phyloP scores from a whole-genome alignment of 2,329 filamentous ascomycete genomes.

The Talaromyces sp. region DNA sequence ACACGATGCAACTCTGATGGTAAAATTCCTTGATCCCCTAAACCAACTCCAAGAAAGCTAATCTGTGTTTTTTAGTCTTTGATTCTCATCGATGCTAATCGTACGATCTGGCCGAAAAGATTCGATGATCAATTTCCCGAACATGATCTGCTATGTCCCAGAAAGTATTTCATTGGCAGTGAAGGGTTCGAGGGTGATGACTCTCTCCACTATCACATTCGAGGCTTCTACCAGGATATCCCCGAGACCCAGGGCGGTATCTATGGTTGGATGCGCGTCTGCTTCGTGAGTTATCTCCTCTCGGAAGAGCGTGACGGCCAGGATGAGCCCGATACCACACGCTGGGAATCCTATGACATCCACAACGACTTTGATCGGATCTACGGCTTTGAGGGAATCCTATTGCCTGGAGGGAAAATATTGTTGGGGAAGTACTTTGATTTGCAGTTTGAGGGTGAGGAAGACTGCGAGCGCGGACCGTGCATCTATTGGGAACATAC shows the following conservation, averaged over 20 bases:
- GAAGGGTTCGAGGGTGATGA: slow-evolving; percentile 19
- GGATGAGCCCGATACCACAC: slow-evolving; percentile 10
- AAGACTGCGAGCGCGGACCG: slow-evolving; percentile 23
- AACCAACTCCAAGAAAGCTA: background rate
- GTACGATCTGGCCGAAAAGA: slow-evolving; percentile 28
- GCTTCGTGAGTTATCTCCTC: slow-evolving; percentile 33
- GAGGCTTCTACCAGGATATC: slow-evolving; percentile 36
- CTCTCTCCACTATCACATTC: slow-evolving; percentile 22
- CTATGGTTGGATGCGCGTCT: slow-evolving; percentile 36
- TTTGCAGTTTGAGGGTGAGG: slow-evolving; percentile 22
- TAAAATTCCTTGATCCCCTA: background rate
- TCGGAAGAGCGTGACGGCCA: background rate
- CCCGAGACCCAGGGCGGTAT: slow-evolving; percentile 27
- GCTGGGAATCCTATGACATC: slow-evolving; percentile 18
- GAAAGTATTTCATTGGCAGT: slow-evolving; percentile 27
- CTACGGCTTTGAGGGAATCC: slow-evolving; percentile 47
- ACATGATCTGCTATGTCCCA: background rate
- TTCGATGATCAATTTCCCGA: slow-evolving; percentile 26
- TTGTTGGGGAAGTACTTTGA: slow-evolving; percentile 50
- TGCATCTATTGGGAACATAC: slow-evolving; percentile 32
- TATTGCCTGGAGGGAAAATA: slow-evolving; percentile 47
- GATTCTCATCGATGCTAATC: slow-evolving; percentile 13
- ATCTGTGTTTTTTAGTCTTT: background rate
- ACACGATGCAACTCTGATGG: slow-evolving; percentile 8
- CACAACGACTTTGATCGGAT: slow-evolving; percentile 31